Base-by-base conservation (phyloP, 768 basidiomycete species). In the Coprinopsis marcescibilis region DNA sequence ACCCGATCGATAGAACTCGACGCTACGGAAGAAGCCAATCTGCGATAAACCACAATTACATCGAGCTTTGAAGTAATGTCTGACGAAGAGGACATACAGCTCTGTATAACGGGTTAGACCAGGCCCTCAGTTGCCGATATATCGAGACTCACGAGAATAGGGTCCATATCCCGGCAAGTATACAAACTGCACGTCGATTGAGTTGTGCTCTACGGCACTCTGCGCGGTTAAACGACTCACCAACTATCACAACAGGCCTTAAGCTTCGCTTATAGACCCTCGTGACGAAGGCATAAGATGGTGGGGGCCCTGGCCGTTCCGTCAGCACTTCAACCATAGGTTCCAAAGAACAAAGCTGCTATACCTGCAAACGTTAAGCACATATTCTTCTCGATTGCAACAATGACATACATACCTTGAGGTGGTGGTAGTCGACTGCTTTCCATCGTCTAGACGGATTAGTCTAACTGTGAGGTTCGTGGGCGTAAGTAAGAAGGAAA, bases 21-120 rank as follows among this genome's bases (percentile, higher is more conserved):
- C 74, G 51, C 72, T 74, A 52, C 74, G 71, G 61, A 84, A 85
- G 52, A 73, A 75, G n/a, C 75, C 69, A 53, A 87, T 74, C 85
- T 85, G 54, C 20, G 15, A 19, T 3, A 46, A 17, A 11, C 21
- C 12, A 25, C 12, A 15, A 43, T 50, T 26, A 48, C 52, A 7
- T 25, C 21, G 10, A 21, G 24, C 39, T 23, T 26, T 21, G 20
- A 26, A 25, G 7, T 6, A 42, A 48, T 38, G 36, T 48, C 46
- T 25, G 48, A 46, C 27, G 43, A 50, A 11, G 40, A 23, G 12
- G 11, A 27, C 69, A 45, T 61, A 71, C 68, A 30, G 57, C 61
- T 42, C 69, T 70, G 53, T 14, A 57, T 38, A 47, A 27, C 13
- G 1, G 14, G 12, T 35, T 29, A 25, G 25, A 48, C 5, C 44